Evolutionary conservation across 1,139 yeast genomes (phyloP), one percentile per base, ranked within the genome.

Genomic region (Lodderomyces metapsilosis): DNA sequence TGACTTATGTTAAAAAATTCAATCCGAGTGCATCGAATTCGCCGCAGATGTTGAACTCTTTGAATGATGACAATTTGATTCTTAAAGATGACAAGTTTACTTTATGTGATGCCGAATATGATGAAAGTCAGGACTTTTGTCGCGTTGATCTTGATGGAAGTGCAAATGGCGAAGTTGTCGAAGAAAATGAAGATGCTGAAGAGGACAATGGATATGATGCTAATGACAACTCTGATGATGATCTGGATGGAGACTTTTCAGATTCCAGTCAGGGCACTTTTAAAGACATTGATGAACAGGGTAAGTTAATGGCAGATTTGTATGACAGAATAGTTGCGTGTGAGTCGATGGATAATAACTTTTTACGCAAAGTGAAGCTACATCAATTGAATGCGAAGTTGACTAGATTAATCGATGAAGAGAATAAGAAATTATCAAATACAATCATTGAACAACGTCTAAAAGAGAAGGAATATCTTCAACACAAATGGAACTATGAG

Each of bases 401-500:
- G 46, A 61, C 63, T 48, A 57, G 54, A 33, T 59, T 51, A 36
- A 61, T 71, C 24, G 68, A 62, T 17, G 50, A 55, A 20, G 76
- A 71, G 46, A 57, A 68, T 48, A 62, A 62, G 41, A 58, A 51
- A 30, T 57, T 72, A 41, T 57, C 63, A 41, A 49, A 53, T 20
- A 49, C 68, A 3, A 67, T 72, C 27, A 66, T 65, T 12, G 50
- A 51, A 22, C 66, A 68, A 44, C 54, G 74, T 35, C 43, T 53
- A 18, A 67, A 68, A 41, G 63, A 64, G 39, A 68, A 67, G 46
- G 51, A 51, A 24, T 64, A 53, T 45, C 57, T 70, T 34, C 51
- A 54, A 23, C 54, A 61, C 28, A 70, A 66, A 40, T 72, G 78
- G 78, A 54, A 68, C 47, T 86, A 86, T 56, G 84, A 81, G 41